These are phyloP conservation scores for Didymella segeticola DNA, from an alignment of 2,329 filamentous ascomycete species.

Conservation along the genomic window DNA sequence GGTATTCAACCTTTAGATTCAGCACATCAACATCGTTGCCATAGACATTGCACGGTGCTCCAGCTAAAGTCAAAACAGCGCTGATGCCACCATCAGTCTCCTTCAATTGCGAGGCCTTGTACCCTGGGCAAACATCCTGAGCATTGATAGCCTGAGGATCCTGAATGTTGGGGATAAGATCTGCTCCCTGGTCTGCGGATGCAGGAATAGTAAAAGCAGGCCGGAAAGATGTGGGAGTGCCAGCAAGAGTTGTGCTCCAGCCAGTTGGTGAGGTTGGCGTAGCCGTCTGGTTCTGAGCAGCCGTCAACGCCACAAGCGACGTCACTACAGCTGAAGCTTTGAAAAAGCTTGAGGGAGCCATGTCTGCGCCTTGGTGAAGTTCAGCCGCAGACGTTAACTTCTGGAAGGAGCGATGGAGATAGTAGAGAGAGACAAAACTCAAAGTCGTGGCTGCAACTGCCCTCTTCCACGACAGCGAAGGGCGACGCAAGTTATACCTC, in stretches of 20 bases:
- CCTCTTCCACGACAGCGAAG: conserved; percentile 6
- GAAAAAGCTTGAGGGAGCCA: conserved; percentile 26
- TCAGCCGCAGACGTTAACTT: not conserved
- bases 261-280: conserved; percentile 26
- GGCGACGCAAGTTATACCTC: conserved; percentile 16
- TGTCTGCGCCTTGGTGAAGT: conserved; percentile 3
- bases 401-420: conserved; percentile 2
- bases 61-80: conserved; percentile 61
- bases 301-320: conserved; percentile 33
- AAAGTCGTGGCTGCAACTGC: conserved; percentile 7
- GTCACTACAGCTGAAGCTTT: conserved; percentile 32
- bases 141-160: conserved; percentile 69
- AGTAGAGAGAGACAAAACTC: conserved; percentile 4
- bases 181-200: conserved; percentile 41
- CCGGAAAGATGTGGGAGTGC: conserved; percentile 40
- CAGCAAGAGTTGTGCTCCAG: conserved; percentile 33
- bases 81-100: conserved; percentile 57
- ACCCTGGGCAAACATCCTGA: conserved; percentile 68
- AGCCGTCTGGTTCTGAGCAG: conserved; percentile 25
- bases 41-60: conserved; percentile 72
- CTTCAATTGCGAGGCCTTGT: conserved; percentile 60
- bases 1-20: conserved; percentile 71
- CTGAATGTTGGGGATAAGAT: conserved; percentile 65
- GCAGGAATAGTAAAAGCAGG: conserved; percentile 48
- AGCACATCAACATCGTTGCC: conserved; percentile 75